Evolutionary conservation across 495 filamentous ascomycete genomes (phyloP), one percentile per base, ranked within the genome.

Genomic region (Aspergillus carlsbadensis): DNA sequence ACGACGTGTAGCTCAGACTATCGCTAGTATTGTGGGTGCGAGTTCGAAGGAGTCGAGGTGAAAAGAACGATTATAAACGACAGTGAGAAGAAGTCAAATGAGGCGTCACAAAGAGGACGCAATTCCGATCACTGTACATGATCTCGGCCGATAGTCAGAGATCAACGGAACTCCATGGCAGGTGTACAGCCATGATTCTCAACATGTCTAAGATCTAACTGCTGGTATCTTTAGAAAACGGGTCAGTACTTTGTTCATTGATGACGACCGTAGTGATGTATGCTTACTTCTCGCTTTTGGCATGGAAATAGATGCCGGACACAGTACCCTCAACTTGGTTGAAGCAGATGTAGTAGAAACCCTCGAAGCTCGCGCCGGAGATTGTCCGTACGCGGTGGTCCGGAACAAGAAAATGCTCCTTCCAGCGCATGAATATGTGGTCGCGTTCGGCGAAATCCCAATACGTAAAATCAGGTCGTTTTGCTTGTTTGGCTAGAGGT

Each of bases 281-380:
- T 26, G 81, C 88, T 72, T 76, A 96, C 89, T 91, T 92, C 72
- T 98, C 92, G 69, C 91, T 98, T 78, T 91, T 96, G 26, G 91
- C 87, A 74, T 99, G 95, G 70, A 96, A 99, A 71, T 99, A 99
- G 46, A 96, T 96, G 10, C 95, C 95, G 63, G 83, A 90, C 14
- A 99, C 87, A 33, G 79, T 87, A 14, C 94, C 94, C 22, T 81
- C 75, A 11, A 89, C 76, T 73, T 98, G 95, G 67, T 97, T 96
- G 75, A 98, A 99, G 73, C 92, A 97, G 55, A 99, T 98, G 63
- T 98, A 99, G 67, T 99, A 99, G 66, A 99, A 99, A 0, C 95
- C 95, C 61, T 99, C 95, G 63, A 97, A 99, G 62, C 92, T 96
- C 1, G 95, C 95, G 4, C 95, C 95, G 24, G 84, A 87, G 56